Conservation (phyloP, 139 green algal genomes). For the Pleodorina starrii region DNA sequence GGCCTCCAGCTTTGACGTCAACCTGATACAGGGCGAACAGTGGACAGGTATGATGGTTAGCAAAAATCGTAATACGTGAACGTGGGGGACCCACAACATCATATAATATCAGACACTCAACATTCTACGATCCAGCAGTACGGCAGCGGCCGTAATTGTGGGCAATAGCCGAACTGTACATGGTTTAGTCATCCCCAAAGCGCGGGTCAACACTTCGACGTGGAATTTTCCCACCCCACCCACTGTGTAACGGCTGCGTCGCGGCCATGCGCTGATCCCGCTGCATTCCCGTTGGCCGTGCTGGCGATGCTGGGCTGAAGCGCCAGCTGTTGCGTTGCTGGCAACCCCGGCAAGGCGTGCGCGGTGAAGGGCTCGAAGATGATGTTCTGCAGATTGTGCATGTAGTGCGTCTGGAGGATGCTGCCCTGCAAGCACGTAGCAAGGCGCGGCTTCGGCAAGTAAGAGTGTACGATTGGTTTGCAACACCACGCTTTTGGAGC, state of each 20-base stretch:
- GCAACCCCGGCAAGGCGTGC: constrained; percentile 19
- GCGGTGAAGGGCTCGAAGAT: constrained; percentile 39
- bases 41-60: no score
- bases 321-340: constrained; percentile 15
- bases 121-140: no score
- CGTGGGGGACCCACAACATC: no score
- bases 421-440: constrained; percentile 14
- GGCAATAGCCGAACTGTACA: no score
- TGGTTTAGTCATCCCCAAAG: no score
- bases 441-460: no score
- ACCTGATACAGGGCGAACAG: background rate
- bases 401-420: constrained; percentile 37
- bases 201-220: no score
- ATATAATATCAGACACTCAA: no score
- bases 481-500: background rate
- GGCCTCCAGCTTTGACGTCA: constrained; percentile 27
- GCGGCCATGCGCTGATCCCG: background rate
- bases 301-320: background rate
- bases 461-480: background rate
- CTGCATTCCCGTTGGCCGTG: background rate
- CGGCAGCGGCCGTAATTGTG: no score
- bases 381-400: constrained; percentile 47
- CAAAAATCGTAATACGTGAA: no score
- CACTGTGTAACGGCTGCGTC: constrained; percentile 2
- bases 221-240: no score